Conservation (phyloP, 805 yeast genomes). For the Ogataea degrootiae region DNA sequence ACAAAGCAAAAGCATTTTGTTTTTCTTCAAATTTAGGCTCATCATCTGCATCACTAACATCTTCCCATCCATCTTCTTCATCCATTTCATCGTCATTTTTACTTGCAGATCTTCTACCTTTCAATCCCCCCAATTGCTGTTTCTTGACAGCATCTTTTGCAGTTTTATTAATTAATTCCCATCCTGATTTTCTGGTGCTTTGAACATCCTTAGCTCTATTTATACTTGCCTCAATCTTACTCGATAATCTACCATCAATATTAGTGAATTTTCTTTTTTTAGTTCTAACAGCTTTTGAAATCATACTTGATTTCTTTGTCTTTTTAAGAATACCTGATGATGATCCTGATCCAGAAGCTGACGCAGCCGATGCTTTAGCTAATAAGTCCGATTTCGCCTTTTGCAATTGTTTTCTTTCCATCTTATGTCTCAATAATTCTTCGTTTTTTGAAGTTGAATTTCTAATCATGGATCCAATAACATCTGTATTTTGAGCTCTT, state of each 20-base stretch:
- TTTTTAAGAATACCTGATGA: slow-evolving; percentile 16
- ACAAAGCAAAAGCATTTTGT: slow-evolving; percentile 22
- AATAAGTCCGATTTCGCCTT: slow-evolving; percentile 12
- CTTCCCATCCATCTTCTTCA: slow-evolving; percentile 20
- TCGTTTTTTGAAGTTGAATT: slow-evolving; percentile 58
- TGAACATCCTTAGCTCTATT: slow-evolving; percentile 60
- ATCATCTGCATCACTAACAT: slow-evolving; percentile 14
- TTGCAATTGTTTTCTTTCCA: slow-evolving; percentile 33
- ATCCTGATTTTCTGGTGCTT: slow-evolving; percentile 59
- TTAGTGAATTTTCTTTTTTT: slow-evolving; percentile 45
- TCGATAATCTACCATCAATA: slow-evolving; percentile 50
- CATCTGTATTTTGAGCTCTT: slow-evolving; percentile 54
- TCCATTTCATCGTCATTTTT: slow-evolving; percentile 12
- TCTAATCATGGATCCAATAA: slow-evolving; percentile 61
- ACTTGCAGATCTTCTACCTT: not conserved
- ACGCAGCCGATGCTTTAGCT: not conserved
- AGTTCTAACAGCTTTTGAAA: slow-evolving; percentile 29
- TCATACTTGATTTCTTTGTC: slow-evolving; percentile 16
- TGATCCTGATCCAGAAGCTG: not conserved
- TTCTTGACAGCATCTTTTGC: slow-evolving; percentile 30
- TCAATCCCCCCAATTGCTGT: slow-evolving; percentile 4
- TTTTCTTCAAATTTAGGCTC: slow-evolving; percentile 6
- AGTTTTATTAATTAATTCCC: slow-evolving; percentile 62
- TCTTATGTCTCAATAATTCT: slow-evolving; percentile 51
- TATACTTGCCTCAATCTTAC: slow-evolving; percentile 61